Conservation (phyloP, 2,329 filamentous ascomycete genomes). For the Cladosporium sp. region DNA sequence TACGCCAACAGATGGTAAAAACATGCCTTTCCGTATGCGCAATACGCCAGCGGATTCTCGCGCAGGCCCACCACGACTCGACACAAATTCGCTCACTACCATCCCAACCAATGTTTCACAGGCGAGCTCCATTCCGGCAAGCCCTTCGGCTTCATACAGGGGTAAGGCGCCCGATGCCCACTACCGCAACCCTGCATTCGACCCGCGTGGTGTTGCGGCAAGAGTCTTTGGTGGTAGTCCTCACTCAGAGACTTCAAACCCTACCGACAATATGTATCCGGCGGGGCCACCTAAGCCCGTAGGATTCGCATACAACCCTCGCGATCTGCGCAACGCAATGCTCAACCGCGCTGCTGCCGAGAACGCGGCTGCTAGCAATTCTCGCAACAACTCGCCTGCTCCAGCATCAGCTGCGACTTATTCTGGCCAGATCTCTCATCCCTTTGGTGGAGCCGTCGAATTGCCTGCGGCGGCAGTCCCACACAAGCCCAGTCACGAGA, state of each 20-base stretch:
- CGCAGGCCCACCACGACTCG: neutral
- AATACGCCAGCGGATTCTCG: neutral
- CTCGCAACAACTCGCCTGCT: neutral
- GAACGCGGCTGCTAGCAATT: conserved; percentile 1
- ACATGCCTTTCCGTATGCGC: conserved; percentile 9
- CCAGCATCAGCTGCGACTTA: neutral
- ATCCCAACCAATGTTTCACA: conserved; percentile 3
- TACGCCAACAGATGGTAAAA: conserved; percentile 1
- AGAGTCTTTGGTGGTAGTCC: conserved; percentile 5
- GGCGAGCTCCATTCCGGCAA: conserved; percentile 3
- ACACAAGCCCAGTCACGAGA: conserved; percentile 3
- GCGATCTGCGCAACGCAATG: conserved; percentile 13
- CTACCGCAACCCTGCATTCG: conserved; percentile 11
- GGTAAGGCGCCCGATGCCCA: conserved; percentile 7
- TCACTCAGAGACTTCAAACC: neutral
- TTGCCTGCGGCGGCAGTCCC: neutral
- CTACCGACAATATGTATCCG: neutral
- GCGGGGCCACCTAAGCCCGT: conserved; percentile 11
- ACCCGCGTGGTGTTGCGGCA: conserved; percentile 1
- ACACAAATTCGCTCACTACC: conserved; percentile 3
- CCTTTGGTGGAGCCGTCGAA: conserved; percentile 2
- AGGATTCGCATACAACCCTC: conserved; percentile 13
- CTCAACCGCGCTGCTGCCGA: conserved; percentile 7
- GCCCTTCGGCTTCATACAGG: conserved; percentile 4
- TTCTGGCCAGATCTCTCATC: neutral